These are phyloP conservation scores for Elsinoe batatas DNA, from an alignment of 2,329 filamentous ascomycete species.

Conservation along the genomic window DNA sequence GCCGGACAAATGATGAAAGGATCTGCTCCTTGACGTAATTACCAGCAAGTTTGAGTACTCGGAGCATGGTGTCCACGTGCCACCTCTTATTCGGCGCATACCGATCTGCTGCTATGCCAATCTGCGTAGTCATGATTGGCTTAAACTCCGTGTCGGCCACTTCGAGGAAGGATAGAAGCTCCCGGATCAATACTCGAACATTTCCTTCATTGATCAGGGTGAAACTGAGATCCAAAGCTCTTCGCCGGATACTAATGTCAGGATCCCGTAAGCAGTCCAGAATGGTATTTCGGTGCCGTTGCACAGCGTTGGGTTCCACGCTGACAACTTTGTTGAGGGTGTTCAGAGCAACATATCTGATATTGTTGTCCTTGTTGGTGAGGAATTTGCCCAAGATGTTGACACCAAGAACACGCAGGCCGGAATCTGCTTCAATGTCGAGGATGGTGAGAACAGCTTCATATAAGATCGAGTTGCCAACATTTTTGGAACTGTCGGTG, in stretches of 20 bases:
- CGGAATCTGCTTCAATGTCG: slow-evolving; percentile 95
- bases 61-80: slow-evolving; percentile 96
- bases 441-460: slow-evolving; percentile 95
- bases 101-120: slow-evolving; percentile 90
- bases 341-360: slow-evolving; percentile 94
- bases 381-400: slow-evolving; percentile 98
- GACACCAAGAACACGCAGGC: slow-evolving; percentile 84
- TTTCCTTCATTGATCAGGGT: slow-evolving; percentile 97
- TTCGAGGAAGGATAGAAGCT: slow-evolving; percentile 88
- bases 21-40: slow-evolving; percentile 98
- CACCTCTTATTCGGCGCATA: slow-evolving; percentile 95
- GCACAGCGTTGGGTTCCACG: slow-evolving; percentile 94
- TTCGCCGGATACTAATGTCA: slow-evolving; percentile 91
- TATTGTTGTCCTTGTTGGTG: slow-evolving; percentile 98
- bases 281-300: slow-evolving; percentile 94
- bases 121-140: slow-evolving; percentile 94
- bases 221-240: slow-evolving; percentile 95
- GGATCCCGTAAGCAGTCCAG: slow-evolving; percentile 91
- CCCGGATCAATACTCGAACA: slow-evolving; percentile 83
- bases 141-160: slow-evolving; percentile 98
- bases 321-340: slow-evolving; percentile 97
- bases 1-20: slow-evolving; percentile 85
- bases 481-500: slow-evolving; percentile 95
- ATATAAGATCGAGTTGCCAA: slow-evolving; percentile 95
- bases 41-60: slow-evolving; percentile 84